These are phyloP conservation scores for Irpex sp. DNA, from an alignment of 1,284 basidiomycete species.

Conservation along the genomic window DNA sequence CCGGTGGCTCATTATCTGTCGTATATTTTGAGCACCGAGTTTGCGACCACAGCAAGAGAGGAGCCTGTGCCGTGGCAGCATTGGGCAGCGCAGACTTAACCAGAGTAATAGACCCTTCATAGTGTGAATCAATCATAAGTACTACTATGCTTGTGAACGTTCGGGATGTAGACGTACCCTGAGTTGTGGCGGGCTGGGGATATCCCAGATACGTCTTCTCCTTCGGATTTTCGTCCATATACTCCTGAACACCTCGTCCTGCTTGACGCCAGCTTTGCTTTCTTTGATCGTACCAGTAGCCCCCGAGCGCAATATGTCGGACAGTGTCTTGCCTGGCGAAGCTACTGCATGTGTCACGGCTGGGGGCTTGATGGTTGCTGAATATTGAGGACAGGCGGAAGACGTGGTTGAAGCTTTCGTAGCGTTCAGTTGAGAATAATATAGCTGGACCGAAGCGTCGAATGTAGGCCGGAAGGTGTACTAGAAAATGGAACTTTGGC, in stretches of 20 bases:
- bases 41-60: background rate
- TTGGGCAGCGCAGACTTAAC: background rate
- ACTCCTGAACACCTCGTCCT: background rate
- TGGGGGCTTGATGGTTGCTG: conserved; percentile 21
- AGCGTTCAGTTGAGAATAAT: conserved; percentile 19
- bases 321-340: conserved; percentile 15
- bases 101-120: background rate
- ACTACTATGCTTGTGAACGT: no score
- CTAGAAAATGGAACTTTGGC: conserved; percentile 17
- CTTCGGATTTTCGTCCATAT: background rate
- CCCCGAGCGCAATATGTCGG: conserved; percentile 14
- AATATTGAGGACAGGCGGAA: conserved; percentile 17
- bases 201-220: conserved; percentile 9
- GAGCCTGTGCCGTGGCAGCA: no score
- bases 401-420: conserved; percentile 19
- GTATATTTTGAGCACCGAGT: background rate
- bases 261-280: conserved; percentile 8
- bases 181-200: background rate
- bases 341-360: conserved; percentile 13
- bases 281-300: conserved; percentile 9
- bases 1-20: background rate
- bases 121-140: background rate
- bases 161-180: background rate
- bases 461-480: conserved; percentile 14
- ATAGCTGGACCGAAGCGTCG: conserved; percentile 16